Conservation (phyloP, 2,329 filamentous ascomycete genomes). For the Sclerotinia trifoliorum region DNA sequence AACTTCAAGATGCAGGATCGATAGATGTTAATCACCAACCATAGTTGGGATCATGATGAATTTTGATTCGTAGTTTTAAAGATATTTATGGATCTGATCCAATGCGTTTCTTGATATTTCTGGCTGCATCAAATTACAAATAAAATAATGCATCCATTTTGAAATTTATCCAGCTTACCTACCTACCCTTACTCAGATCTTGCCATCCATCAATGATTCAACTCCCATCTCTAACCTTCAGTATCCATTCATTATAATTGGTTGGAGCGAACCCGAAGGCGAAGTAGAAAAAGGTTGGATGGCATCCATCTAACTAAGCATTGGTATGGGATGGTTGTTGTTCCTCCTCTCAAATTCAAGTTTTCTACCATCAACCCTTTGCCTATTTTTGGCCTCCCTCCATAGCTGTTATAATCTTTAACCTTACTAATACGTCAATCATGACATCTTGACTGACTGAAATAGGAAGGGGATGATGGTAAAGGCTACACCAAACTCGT, state of each 20-base stretch:
- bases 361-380: background rate
- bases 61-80: background rate
- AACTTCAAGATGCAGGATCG: background rate
- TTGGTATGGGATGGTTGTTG: background rate
- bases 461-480: conserved; percentile 6
- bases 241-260: background rate
- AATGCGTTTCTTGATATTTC: background rate
- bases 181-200: background rate
- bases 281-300: no score
- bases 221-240: conserved; percentile 3
- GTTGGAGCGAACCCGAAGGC: background rate
- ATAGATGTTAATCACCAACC: background rate
- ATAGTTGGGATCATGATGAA: background rate
- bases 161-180: no score
- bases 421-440: background rate
- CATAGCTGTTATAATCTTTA: background rate
- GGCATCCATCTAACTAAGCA: background rate
- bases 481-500: conserved; percentile 3
- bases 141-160: background rate
- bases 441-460: background rate
- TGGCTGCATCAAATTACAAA: background rate
- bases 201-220: no score
- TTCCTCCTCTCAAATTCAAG: background rate
- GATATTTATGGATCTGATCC: background rate
- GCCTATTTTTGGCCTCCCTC: background rate